Evolutionary conservation across 306 rosid species (phyloP), one percentile per base, ranked within the genome.

Genomic region (Citrullus amarus): DNA sequence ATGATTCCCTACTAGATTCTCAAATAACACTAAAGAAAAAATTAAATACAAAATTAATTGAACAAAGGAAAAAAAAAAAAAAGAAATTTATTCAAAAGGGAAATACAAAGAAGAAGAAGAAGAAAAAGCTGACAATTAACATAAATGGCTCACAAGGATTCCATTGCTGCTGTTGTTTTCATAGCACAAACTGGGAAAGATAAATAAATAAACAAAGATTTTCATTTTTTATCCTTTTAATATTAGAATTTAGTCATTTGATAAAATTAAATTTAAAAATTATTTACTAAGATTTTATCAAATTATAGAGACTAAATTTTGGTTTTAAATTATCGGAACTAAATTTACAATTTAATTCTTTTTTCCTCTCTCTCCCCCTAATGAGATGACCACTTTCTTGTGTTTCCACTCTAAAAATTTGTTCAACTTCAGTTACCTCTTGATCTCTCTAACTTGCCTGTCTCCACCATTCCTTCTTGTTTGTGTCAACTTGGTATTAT

Each of bases 161-260:
- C 32, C 66, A 53, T 55, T 56, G 58, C 5, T 51, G 54, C 13
- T 53, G 28, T 22, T 53, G 44, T 55, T 51, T 28, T 55, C 14
- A 22, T 6, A 50, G 13, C 22, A 46, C 59, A 72, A 72, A 25
- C 1, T 36, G 9, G 28, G 48, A 17, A 50, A 32, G 36, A 32
- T 2, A 32, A 32, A 32, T 2, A 32, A 32, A 32, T 0, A 50
- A 50, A 30, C 18, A 74, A 54, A 34, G 70, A 81, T 73, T 74
- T 71, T 39, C 83, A 41, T 79, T 78, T 25, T 86, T 81, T 84
- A 85, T 88, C 75, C 79, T 41, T 48, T 12, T 48, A 43, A 2
- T 25, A 25, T 25, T 25, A 25, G 25, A 25, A 25, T 25, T 25
- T 25, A 25, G 25, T 25, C 25, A 25, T 25, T 25, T 25, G 25